Evolutionary conservation across 257 asterid species (phyloP).

Genomic region (Penstemon barbatus): DNA sequence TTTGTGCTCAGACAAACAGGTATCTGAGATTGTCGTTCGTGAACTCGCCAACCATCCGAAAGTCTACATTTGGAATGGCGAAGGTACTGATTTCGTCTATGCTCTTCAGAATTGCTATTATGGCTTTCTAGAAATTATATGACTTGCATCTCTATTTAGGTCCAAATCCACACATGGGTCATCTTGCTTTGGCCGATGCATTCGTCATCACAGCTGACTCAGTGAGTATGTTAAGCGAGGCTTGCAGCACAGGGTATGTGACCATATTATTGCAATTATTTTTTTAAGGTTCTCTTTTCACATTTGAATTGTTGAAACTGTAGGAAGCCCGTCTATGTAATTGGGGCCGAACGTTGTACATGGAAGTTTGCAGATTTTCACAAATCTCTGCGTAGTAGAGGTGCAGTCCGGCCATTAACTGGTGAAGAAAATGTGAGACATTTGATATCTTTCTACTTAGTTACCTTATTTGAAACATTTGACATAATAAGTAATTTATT

Average conservation of each 20-base stretch:
- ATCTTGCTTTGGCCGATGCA: conserved; percentile 87
- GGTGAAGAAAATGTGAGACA: conserved; percentile 68
- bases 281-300: conserved; percentile 10
- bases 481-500: conserved; percentile 1
- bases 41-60: conserved; percentile 63
- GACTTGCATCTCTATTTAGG: conserved; percentile 41
- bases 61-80: conserved; percentile 73
- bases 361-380: conserved; percentile 82
- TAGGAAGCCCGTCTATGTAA: conserved; percentile 95
- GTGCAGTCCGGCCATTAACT: conserved; percentile 68
- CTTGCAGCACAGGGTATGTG: conserved; percentile 91
- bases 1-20: conserved; percentile 48
- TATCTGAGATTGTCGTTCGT: conserved; percentile 48
- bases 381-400: conserved; percentile 48
- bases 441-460: not conserved
- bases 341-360: conserved; percentile 77
- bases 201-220: conserved; percentile 91
- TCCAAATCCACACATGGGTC: conserved; percentile 94
- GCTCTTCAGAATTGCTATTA: conserved; percentile 7
- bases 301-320: conserved; percentile 32
- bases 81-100: conserved; percentile 53
- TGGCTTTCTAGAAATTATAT: conserved; percentile 9
- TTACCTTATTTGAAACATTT: not conserved
- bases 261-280: not conserved
- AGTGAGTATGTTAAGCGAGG: conserved; percentile 92